Evolutionary conservation across 2,329 filamentous ascomycete species (phyloP), one percentile per base, ranked within the genome.

Genomic region (Penicillium sclerotiorum): DNA sequence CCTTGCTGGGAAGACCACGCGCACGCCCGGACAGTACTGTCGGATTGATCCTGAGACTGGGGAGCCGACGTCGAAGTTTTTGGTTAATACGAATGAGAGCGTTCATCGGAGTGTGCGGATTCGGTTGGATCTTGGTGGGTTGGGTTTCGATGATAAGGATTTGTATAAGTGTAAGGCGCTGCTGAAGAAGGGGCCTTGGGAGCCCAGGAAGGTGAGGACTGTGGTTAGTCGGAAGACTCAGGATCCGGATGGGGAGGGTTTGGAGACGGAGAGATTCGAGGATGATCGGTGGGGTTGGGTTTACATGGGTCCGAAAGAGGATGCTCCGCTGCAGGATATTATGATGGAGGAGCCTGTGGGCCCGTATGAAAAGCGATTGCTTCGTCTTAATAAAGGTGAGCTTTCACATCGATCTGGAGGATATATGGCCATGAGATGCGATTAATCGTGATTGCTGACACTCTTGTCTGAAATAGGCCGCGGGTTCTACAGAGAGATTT

Each of bases 71-170:
- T 11, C 22, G 11, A 20, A 47, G 8, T 58, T 51, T 11, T 18
- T 58, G 41, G 15, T 37, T 5, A 41, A 49, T 38, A 58, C 56
- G 1, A 50, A 58, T 23, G 56, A 58, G 47, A 47, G 54, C 15
- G 50, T 58, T 11, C 56, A 58, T 23, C 45, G 56, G 9, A 57
- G 53, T 45, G 56, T 58, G 7, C 49, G 56, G 1, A 49, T 58
- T 40, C 33, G 56, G 15, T 47, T 58, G n/a, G 48, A 49, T n/a
- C 45, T 58, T 3, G 53, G 52, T 15, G 56, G 56, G 2, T 18
- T 58, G 11, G 47, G 49, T 12, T 58, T 47, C 21, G 49, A 58
- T 48, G 56, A 58, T 28, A 32, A 42, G 6, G 56, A 49, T 12
- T 28, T 39, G 15, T 58, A 58, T 27, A 55, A 52, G 21, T 58